phyloP scores from a whole-genome alignment of 768 basidiomycete genomes.

The Trametes maxima region DNA sequence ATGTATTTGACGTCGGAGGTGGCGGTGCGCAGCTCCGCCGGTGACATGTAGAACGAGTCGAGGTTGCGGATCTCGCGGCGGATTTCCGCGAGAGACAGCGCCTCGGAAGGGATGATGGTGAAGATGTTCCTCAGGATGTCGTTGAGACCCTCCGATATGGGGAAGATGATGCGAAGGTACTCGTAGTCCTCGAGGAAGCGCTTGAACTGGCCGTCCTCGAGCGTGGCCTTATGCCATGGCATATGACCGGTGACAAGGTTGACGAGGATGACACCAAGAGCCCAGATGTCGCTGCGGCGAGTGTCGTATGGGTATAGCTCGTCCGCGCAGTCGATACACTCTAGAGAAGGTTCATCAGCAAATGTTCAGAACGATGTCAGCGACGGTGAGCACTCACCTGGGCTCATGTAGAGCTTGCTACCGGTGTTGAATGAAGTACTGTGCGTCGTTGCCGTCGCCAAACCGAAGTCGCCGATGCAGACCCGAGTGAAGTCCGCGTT shows the following conservation, averaged over 20 bases:
- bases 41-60: constrained; percentile 32
- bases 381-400: constrained; percentile 47
- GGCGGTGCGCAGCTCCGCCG: constrained; percentile 7
- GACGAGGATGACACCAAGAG: constrained; percentile 76
- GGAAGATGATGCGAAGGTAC: constrained; percentile 67
- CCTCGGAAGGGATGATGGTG: constrained; percentile 21
- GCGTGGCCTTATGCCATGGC: constrained; percentile 75
- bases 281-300: constrained; percentile 70
- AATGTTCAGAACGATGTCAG: background rate
- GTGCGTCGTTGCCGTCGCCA: constrained; percentile 37
- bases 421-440: constrained; percentile 60
- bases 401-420: constrained; percentile 68
- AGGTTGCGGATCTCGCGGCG: constrained; percentile 27
- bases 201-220: constrained; percentile 66
- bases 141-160: constrained; percentile 71
- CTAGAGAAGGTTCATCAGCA: constrained; percentile 37
- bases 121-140: constrained; percentile 59
- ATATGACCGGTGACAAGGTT: constrained; percentile 80
- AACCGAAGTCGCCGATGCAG: constrained; percentile 50
- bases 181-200: constrained; percentile 63
- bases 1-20: constrained; percentile 2
- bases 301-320: constrained; percentile 56
- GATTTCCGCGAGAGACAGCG: constrained; percentile 25
- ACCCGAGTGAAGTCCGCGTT: constrained; percentile 41
- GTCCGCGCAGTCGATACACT: constrained; percentile 53